Conservation (phyloP, 2,329 filamentous ascomycete genomes). For the Colletotrichum tofieldiae region DNA sequence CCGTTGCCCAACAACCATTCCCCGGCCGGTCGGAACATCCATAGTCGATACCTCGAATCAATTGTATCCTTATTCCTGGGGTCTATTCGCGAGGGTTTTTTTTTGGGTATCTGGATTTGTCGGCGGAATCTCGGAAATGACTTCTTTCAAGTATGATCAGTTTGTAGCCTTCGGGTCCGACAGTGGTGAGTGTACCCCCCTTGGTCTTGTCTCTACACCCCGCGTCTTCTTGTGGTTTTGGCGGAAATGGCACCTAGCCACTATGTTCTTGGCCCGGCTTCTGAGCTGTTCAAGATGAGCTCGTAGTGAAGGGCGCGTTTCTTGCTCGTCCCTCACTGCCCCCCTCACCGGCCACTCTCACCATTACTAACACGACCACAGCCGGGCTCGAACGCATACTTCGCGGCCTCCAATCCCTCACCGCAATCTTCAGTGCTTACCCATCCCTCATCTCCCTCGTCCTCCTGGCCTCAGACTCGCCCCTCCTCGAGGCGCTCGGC, state of each 20-base stretch:
- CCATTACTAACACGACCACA: slow-evolving; percentile 47
- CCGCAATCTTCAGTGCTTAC: slow-evolving; percentile 64
- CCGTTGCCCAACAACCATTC: not conserved
- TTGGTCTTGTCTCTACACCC: not conserved
- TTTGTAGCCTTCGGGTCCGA: slow-evolving; percentile 64
- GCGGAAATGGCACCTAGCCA: no score
- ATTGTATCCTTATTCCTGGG: not conserved
- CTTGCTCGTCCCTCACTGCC: not conserved
- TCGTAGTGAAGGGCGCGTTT: no score
- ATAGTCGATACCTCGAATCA: no score
- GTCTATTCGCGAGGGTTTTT: not conserved
- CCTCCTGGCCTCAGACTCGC: slow-evolving; percentile 42
- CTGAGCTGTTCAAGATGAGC: not conserved
- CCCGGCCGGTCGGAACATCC: slow-evolving; percentile 1
- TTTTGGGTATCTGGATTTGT: not conserved
- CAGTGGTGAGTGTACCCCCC: slow-evolving; percentile 54
- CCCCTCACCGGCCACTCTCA: not conserved
- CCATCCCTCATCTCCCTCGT: slow-evolving; percentile 57
- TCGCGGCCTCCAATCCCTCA: slow-evolving; percentile 69
- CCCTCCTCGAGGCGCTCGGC: slow-evolving; percentile 48
- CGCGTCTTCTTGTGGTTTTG: slow-evolving; percentile 1
- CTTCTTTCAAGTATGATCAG: slow-evolving; percentile 49
- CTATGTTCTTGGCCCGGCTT: not conserved
- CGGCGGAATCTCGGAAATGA: slow-evolving; percentile 6
- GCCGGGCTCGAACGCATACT: slow-evolving; percentile 75